Evolutionary conservation across 495 filamentous ascomycete genomes (phyloP), one percentile per base, ranked within the genome.

Genomic region (Cairneyella variabilis): DNA sequence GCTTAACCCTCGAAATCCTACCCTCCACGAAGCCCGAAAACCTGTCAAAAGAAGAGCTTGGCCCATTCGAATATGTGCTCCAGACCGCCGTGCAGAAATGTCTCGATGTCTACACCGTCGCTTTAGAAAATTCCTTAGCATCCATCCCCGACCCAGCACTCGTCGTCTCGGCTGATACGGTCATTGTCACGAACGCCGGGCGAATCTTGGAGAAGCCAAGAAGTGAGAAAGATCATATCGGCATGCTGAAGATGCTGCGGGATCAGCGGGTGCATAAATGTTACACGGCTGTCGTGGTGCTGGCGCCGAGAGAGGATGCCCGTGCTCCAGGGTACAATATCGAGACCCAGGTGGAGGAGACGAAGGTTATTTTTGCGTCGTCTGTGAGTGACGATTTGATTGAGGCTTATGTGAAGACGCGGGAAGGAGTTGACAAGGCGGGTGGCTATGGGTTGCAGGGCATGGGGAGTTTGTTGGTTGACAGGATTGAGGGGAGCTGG

Each of bases 361-460:
- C 93, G 41, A 71, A 71, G 43, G 93, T 98, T 16, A 73, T 71
- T 60, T 97, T 98, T 71, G 85, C 84, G 66, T 72, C 70, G 44
- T 76, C 74, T 39, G 84, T 86, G 23, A 83, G 81, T 52, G 90
- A 97, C 68, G 91, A 95, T 21, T 62, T 96, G 69, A 82, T 98
- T 26, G 67, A 87, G 66, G 80, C 83, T 22, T 98, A 98, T 74
- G 91, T 98, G 51, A 75, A 75, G 54, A 97, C 92, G 28, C 75
- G 95, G 37, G 95, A 98, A 72, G 93, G 95, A 1, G 90, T 76
- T 21, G 93, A 98, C 69, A 98, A 97, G 76, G 95, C 93, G 0
- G 93, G 93, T 1, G 95, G 93, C 0, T 98, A 98, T 70, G 95
- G 90, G 9, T 75, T 97, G 38, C 93, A 98, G 69, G 91, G 91